Conservation (phyloP, 1,284 basidiomycete species). For the Malassezia obtusa region DNA sequence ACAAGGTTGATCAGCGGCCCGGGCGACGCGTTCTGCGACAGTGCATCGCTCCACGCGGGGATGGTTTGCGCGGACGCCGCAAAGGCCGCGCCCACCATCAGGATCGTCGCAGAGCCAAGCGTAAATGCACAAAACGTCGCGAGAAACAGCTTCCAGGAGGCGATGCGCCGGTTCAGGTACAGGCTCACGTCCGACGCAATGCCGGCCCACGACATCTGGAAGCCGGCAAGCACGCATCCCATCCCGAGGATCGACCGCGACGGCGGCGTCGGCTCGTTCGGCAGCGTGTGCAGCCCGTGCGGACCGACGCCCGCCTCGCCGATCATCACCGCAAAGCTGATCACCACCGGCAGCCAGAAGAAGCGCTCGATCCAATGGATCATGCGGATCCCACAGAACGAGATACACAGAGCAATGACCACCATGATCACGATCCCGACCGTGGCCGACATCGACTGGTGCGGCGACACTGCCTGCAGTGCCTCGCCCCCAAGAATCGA, state of each 20-base stretch:
- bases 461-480: conserved; percentile 49
- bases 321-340: conserved; percentile 56
- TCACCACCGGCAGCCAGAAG: conserved; percentile 67
- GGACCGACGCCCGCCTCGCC: conserved; percentile 56
- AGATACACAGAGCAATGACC: conserved; percentile 64
- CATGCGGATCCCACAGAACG: conserved; percentile 68
- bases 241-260: conserved; percentile 53
- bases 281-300: conserved; percentile 51
- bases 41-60: conserved; percentile 51
- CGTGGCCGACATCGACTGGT: conserved; percentile 44
- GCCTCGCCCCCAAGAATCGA: conserved; percentile 52
- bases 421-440: conserved; percentile 82
- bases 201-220: conserved; percentile 53
- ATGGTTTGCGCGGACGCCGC: conserved; percentile 55
- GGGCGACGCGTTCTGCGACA: conserved; percentile 39
- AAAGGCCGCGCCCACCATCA: conserved; percentile 56
- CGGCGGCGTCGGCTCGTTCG: conserved; percentile 52
- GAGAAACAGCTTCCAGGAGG: conserved; percentile 53
- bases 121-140: conserved; percentile 57
- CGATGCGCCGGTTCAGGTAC: conserved; percentile 51
- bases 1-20: conserved; percentile 68
- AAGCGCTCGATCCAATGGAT: conserved; percentile 61
- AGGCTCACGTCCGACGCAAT: conserved; percentile 45
- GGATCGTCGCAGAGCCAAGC: conserved; percentile 55
- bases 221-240: conserved; percentile 56